A percentile compares a stretch with the other conserved stretches of the same genome.
phyloP scores from a whole-genome alignment of 441 rosid genomes.

The Metrosideros polymorpha region DNA sequence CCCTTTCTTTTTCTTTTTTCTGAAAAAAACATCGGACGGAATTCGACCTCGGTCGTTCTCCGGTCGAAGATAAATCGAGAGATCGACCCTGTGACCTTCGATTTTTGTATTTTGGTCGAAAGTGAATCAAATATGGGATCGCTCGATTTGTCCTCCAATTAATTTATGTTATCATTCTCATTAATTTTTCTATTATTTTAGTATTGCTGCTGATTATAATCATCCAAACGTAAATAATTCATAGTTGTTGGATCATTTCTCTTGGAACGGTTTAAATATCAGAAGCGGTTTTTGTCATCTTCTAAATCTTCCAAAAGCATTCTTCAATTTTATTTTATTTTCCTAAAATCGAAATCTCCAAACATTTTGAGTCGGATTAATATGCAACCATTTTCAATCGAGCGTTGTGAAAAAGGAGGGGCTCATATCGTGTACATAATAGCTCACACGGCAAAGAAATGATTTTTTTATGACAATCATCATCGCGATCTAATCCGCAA shows the following conservation, averaged over 20 bases:
- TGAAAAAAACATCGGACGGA: background rate
- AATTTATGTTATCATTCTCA: background rate
- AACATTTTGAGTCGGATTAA: background rate
- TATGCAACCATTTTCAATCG: background rate
- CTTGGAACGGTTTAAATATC: background rate
- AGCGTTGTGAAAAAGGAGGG: background rate
- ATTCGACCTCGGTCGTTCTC: background rate
- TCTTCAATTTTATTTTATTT: too few species aligned
- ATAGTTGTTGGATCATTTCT: background rate
- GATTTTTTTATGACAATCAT: background rate
- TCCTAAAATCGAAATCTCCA: background rate
- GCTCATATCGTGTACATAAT: background rate
- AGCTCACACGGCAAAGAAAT: fast-evolving
- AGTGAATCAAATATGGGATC: background rate
- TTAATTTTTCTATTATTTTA: background rate
- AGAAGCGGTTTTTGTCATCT: background rate
- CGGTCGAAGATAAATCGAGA: background rate
- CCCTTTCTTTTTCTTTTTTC: fast-evolving
- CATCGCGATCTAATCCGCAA: background rate
- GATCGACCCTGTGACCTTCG: background rate
- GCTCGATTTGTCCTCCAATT: background rate
- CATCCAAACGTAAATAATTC: background rate
- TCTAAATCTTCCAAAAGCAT: background rate
- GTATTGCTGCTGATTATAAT: background rate
- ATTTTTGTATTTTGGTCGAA: too few species aligned